These are phyloP conservation scores for Trypanosoma conorhini DNA, from an alignment of 208 protist genomes.

Conservation along the genomic window DNA sequence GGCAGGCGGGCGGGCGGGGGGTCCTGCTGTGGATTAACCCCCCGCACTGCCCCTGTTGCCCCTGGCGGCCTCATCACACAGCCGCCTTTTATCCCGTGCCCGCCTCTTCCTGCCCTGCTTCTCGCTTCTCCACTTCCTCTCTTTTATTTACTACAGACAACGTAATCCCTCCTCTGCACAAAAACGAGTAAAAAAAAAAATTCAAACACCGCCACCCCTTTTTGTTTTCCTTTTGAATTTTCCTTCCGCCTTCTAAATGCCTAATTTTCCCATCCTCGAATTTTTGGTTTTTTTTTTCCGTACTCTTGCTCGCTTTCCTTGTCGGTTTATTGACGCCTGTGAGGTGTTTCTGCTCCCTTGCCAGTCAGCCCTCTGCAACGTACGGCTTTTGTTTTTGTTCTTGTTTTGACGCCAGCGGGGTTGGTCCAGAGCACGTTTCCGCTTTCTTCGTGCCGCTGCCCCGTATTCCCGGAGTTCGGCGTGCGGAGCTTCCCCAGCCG, in stretches of 20 bases:
- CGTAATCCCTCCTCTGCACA: not conserved
- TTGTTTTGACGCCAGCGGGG: too few relatives aligned
- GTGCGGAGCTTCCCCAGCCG: too few relatives aligned
- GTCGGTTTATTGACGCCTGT: too few relatives aligned
- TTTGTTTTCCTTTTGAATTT: not conserved
- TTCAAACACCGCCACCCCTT: not conserved
- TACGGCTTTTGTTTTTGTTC: too few relatives aligned
- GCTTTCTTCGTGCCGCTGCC: too few relatives aligned
- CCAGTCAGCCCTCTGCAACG: too few relatives aligned
- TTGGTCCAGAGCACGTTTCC: too few relatives aligned
- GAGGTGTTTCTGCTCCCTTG: too few relatives aligned
- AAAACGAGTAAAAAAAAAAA: not conserved
- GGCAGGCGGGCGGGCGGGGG: too few relatives aligned
- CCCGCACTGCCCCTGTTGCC: not conserved
- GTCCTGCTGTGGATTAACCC: not conserved
- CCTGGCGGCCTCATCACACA: not conserved
- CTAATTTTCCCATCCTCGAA: not conserved
- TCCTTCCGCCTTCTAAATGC: not conserved
- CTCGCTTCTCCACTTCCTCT: not conserved
- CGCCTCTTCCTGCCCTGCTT: not conserved
- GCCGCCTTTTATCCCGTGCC: not conserved
- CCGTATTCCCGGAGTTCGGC: too few relatives aligned
- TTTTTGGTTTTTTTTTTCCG: constrained; percentile 8
- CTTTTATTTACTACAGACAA: not conserved
- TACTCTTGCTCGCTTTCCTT: too few relatives aligned